Evolutionary conservation across 768 basidiomycete genomes (phyloP).

Genomic region (Suillus americanus): DNA sequence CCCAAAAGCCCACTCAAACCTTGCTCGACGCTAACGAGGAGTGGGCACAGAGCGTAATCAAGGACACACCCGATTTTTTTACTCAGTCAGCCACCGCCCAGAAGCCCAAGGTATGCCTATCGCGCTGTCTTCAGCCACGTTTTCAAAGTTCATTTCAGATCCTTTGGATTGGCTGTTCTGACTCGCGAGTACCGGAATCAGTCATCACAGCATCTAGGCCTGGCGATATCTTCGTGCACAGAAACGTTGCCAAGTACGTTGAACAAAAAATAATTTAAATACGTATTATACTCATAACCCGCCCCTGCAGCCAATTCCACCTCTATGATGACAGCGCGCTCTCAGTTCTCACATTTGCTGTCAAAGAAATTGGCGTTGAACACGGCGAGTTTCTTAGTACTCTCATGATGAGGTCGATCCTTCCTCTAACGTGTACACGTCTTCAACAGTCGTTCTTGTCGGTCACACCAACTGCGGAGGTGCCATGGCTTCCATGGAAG

Average conservation of each 20-base stretch:
- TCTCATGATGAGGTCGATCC: slow-evolving; percentile 31
- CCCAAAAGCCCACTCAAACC: neutral
- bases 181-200: slow-evolving; percentile 86
- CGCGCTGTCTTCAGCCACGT: neutral
- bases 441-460: slow-evolving; percentile 64
- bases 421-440: slow-evolving; percentile 5
- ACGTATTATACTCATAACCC: neutral
- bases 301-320: slow-evolving; percentile 62
- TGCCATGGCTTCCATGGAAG: slow-evolving; percentile 53
- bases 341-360: slow-evolving; percentile 73
- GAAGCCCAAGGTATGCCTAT: slow-evolving; percentile 52
- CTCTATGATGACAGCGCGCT: slow-evolving; percentile 68
- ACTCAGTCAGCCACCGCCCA: slow-evolving; percentile 60
- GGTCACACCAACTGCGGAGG: slow-evolving; percentile 88
- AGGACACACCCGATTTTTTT: slow-evolving; percentile 66
- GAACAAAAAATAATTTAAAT: neutral
- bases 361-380: slow-evolving; percentile 67
- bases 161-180: slow-evolving; percentile 83
- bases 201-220: slow-evolving; percentile 72
- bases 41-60: slow-evolving; percentile 66
- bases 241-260: slow-evolving; percentile 86
- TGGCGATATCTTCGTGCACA: slow-evolving; percentile 85
- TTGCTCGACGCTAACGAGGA: slow-evolving; percentile 55
- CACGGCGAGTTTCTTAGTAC: slow-evolving; percentile 60
- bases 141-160: slow-evolving; percentile 39